Evolutionary conservation across 495 filamentous ascomycete genomes (phyloP).

Genomic region (Amniculicola lignicola): DNA sequence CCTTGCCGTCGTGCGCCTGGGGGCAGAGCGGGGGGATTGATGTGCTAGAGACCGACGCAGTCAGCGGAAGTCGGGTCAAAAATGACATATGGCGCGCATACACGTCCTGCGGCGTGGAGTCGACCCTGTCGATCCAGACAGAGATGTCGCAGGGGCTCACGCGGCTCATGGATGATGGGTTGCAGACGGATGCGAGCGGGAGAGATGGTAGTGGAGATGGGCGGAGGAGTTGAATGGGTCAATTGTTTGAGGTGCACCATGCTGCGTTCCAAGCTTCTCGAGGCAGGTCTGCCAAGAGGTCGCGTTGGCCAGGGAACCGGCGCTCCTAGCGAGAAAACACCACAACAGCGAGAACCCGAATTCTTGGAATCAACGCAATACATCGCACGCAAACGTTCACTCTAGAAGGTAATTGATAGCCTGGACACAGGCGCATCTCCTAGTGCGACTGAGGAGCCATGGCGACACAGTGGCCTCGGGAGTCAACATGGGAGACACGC

Average conservation of each 20-base stretch:
- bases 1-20: not conserved
- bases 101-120: not conserved
- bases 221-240: not conserved
- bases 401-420: too few relatives aligned
- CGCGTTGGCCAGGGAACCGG: too few relatives aligned
- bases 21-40: not conserved
- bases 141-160: constrained; percentile 3
- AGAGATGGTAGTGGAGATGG: not conserved
- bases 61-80: not conserved
- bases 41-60: not conserved
- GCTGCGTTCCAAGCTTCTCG: not conserved
- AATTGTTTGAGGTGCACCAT: not conserved
- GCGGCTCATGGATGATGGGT: constrained; percentile 1
- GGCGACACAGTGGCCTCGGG: too few relatives aligned
- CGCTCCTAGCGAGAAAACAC: too few relatives aligned
- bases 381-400: too few relatives aligned
- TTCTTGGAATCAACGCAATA: too few relatives aligned
- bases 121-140: constrained; percentile 16
- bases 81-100: constrained; percentile 3
- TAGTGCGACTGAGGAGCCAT: too few relatives aligned
- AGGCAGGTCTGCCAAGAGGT: not conserved
- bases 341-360: too few relatives aligned
- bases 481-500: too few relatives aligned
- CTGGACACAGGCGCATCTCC: too few relatives aligned
- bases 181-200: not conserved